A percentile compares a stretch with the other conserved stretches of the same genome.
These are phyloP conservation scores for Epichloe gansuensis DNA, from an alignment of 2,329 filamentous ascomycete genomes.

Conservation along the genomic window DNA sequence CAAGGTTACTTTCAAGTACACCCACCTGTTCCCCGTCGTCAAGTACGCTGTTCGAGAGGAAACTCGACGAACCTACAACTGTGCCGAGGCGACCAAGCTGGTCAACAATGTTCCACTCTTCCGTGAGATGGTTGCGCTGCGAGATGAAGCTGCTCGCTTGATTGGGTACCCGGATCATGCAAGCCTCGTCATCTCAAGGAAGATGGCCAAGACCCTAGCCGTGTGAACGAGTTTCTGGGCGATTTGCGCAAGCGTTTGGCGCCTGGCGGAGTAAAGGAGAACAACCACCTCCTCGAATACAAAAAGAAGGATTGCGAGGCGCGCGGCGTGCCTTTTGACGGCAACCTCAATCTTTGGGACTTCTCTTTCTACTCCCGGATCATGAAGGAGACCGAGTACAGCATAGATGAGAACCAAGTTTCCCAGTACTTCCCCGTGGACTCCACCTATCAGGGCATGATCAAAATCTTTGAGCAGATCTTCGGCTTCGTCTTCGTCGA, in stretches of 20 bases:
- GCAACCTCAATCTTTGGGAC: slow-evolving; percentile 74
- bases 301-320: slow-evolving; percentile 59
- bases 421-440: slow-evolving; percentile 75
- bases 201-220: slow-evolving; percentile 72
- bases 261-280: slow-evolving; percentile 59
- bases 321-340: slow-evolving; percentile 47
- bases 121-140: slow-evolving; percentile 59
- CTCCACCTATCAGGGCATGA: slow-evolving; percentile 63
- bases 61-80: slow-evolving; percentile 41
- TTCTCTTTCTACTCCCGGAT: slow-evolving; percentile 68
- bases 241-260: slow-evolving; percentile 57
- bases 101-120: slow-evolving; percentile 63
- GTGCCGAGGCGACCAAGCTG: slow-evolving; percentile 27
- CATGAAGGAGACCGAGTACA: slow-evolving; percentile 70
- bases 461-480: slow-evolving; percentile 71
- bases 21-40: slow-evolving; percentile 63
- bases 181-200: slow-evolving; percentile 63
- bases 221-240: slow-evolving; percentile 59
- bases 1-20: slow-evolving; percentile 72
- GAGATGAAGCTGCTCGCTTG: slow-evolving; percentile 66
- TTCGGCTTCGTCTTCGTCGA: slow-evolving; percentile 72
- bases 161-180: slow-evolving; percentile 70
- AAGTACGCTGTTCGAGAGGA: slow-evolving; percentile 65
- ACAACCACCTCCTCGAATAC: slow-evolving; percentile 54
- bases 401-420: slow-evolving; percentile 67